Evolutionary conservation across 1,139 yeast species (phyloP).

Genomic region (Casaregolazyma suthepensis): DNA sequence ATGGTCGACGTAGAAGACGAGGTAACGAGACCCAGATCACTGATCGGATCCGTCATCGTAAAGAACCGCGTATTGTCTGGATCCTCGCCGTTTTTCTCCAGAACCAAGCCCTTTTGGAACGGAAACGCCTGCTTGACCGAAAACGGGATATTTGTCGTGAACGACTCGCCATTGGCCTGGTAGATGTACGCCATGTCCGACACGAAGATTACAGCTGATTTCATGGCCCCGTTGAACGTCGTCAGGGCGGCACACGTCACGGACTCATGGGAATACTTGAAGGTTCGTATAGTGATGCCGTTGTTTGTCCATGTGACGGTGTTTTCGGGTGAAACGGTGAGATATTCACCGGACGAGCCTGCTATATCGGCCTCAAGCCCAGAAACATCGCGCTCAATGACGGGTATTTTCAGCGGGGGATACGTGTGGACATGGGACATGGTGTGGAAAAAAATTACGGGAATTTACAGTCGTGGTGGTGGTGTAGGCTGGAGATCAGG

Average conservation of each 20-base stretch:
- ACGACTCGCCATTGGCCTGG: conserved; percentile 50
- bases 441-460: not conserved
- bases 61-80: conserved; percentile 38
- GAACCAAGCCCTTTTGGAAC: conserved; percentile 57
- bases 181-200: conserved; percentile 42
- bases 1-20: conserved; percentile 68
- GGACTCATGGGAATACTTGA: conserved; percentile 43
- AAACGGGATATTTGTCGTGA: conserved; percentile 61
- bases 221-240: conserved; percentile 27
- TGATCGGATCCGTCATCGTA: conserved; percentile 62
- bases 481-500: not conserved
- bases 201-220: conserved; percentile 23
- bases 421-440: not conserved
- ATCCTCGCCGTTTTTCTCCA: conserved; percentile 41
- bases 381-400: not conserved
- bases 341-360: not conserved
- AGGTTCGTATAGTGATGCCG: conserved; percentile 42
- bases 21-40: conserved; percentile 59
- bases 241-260: conserved; percentile 49
- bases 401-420: not conserved
- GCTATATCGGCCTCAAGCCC: not conserved
- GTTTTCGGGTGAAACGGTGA: not conserved
- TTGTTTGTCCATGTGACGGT: conserved; percentile 29
- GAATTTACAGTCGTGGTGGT: not conserved
- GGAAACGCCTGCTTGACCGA: conserved; percentile 49